Conservation (phyloP, 164 flowering plant genomes). For the Tetracentron sinense region DNA sequence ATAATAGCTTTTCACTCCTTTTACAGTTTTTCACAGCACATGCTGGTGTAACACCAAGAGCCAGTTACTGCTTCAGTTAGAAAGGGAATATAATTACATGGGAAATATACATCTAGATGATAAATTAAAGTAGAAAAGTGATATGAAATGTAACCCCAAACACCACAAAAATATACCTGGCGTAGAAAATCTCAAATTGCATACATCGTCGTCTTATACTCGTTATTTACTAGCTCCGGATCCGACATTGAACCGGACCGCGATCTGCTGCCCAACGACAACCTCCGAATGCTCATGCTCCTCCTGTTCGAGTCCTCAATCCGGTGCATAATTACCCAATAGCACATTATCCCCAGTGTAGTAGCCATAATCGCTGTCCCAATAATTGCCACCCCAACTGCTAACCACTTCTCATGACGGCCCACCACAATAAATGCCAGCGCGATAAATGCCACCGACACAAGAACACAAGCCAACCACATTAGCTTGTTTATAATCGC, state of each 20-base stretch:
- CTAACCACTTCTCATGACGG: slow-evolving; percentile 56
- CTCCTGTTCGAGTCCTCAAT: slow-evolving; percentile 61
- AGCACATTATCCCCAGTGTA: slow-evolving; percentile 81
- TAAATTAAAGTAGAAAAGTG: not conserved
- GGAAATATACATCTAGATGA: not conserved
- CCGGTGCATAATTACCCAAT: slow-evolving; percentile 75
- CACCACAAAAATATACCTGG: not conserved
- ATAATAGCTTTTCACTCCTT: too few relatives aligned
- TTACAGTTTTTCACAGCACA: too few relatives aligned
- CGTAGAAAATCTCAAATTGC: slow-evolving; percentile 42
- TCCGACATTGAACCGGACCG: slow-evolving; percentile 52
- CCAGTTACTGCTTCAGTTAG: not conserved
- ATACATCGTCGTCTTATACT: slow-evolving; percentile 76
- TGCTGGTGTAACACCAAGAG: not conserved
- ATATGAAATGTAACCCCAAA: not conserved
- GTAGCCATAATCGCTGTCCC: slow-evolving; percentile 74
- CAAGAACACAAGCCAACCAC: slow-evolving; percentile 91
- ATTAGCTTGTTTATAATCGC: slow-evolving; percentile 89
- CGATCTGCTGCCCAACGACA: slow-evolving; percentile 49
- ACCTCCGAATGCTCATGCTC: slow-evolving; percentile 53
- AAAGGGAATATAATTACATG: not conserved
- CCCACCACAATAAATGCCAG: slow-evolving; percentile 83
- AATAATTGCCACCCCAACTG: slow-evolving; percentile 70
- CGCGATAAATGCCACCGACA: slow-evolving; percentile 82
- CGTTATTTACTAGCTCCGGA: slow-evolving; percentile 47